phyloP scores from a whole-genome alignment of 192 early-diverging fungal species.

The Kappamyces sp. region DNA sequence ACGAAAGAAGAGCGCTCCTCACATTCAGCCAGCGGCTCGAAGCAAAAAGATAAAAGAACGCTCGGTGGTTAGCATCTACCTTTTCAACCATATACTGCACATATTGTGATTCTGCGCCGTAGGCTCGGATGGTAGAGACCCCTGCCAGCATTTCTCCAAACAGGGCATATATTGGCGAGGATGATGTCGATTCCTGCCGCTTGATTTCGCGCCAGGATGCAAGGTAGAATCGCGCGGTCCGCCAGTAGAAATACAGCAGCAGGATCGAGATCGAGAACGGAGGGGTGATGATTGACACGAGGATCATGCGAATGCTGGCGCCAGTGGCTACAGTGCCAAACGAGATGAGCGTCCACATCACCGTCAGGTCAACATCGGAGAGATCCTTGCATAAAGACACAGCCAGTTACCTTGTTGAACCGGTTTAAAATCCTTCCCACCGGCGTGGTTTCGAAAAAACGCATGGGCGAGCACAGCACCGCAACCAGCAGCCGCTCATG shows the following conservation, averaged over 20 bases:
- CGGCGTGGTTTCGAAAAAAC: conserved; percentile 65
- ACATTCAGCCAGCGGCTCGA: conserved; percentile 57
- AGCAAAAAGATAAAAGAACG: conserved; percentile 85
- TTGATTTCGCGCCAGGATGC: conserved; percentile 80
- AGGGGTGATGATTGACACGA: conserved; percentile 50
- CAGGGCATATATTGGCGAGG: conserved; percentile 71
- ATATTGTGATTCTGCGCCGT: conserved; percentile 33
- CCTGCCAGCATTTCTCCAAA: conserved; percentile 63
- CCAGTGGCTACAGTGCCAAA: conserved; percentile 8
- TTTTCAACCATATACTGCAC: conserved; percentile 25
- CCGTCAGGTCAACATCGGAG: conserved; percentile 32
- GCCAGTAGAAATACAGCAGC: conserved; percentile 42
- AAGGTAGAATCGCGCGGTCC: conserved; percentile 69
- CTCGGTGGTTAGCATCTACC: conserved; percentile 73
- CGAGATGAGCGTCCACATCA: conserved; percentile 6
- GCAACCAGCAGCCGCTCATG: conserved; percentile 23
- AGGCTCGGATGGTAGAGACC: conserved; percentile 38
- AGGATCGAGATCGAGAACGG: conserved; percentile 33
- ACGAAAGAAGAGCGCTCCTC: conserved; percentile 72
- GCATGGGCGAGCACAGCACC: conserved; percentile 31
- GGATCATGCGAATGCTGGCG: conserved; percentile 4
- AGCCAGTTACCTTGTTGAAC: conserved; percentile 1
- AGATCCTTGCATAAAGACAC: conserved; percentile 77
- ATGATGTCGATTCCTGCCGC: conserved; percentile 72
- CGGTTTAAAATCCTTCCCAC: conserved; percentile 70